Percentiles rank a stretch among this genome's conserved stretches.
Evolutionary conservation across 768 basidiomycete genomes (phyloP).

Genomic region (Hypholoma sublateritium): DNA sequence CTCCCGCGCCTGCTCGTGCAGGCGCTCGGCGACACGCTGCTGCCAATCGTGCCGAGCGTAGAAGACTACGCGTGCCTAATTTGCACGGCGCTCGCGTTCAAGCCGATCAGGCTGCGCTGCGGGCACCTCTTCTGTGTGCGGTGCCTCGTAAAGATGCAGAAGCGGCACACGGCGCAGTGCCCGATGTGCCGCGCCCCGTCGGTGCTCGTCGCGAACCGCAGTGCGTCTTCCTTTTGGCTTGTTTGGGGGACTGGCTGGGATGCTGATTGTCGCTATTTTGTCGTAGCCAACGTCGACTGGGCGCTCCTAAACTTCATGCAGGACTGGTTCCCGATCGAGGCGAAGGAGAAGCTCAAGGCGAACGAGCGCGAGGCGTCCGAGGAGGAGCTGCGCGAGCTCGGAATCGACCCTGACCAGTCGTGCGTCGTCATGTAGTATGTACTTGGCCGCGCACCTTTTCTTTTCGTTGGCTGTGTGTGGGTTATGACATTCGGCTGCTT

Average conservation of each 20-base stretch:
- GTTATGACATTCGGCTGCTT: not conserved
- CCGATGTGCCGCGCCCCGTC: conserved; percentile 83
- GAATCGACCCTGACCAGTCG: conserved; percentile 45
- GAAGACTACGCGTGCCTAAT: conserved; percentile 89
- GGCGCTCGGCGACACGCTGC: conserved; percentile 76
- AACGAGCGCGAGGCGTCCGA: conserved; percentile 74
- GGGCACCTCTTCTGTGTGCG: conserved; percentile 79
- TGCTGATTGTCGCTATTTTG: not conserved
- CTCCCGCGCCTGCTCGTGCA: conserved; percentile 60
- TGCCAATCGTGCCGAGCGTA: conserved; percentile 77
- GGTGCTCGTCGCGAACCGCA: conserved; percentile 72
- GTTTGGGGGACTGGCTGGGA: not conserved
- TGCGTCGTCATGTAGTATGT: conserved; percentile 42
- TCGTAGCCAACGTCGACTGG: conserved; percentile 74
- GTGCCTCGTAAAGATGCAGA: conserved; percentile 92
- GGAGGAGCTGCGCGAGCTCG: conserved; percentile 69
- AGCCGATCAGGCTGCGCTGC: conserved; percentile 82
- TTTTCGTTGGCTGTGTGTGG: not conserved
- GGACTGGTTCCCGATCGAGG: conserved; percentile 89
- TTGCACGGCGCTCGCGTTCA: conserved; percentile 89
- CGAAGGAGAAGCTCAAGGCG: conserved; percentile 67
- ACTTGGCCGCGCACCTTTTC: not conserved
- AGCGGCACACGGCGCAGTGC: conserved; percentile 69
- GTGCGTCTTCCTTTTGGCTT: conserved; percentile 46
- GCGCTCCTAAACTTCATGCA: conserved; percentile 83